Evolutionary conservation across 768 basidiomycete genomes (phyloP).

Genomic region (Tulasnella sp.): DNA sequence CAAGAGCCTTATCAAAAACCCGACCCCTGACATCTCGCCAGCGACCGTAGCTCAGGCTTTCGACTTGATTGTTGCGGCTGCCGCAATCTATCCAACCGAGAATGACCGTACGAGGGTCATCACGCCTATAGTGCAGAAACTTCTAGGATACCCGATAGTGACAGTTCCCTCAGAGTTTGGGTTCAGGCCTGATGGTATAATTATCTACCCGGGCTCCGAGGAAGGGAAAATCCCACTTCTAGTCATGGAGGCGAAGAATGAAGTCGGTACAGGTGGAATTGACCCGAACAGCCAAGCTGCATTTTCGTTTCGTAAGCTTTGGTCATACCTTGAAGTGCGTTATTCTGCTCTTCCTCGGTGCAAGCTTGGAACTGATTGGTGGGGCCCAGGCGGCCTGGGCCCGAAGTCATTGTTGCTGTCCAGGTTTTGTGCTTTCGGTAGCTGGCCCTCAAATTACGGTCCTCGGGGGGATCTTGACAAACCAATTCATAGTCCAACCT

Average conservation of each 20-base stretch:
- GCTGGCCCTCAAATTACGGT: constrained; percentile 45
- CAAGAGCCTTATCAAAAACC: too few species aligned
- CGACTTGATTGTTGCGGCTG: not conserved
- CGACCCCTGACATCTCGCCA: too few species aligned
- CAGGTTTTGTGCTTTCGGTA: constrained; percentile 43
- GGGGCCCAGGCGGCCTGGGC: constrained; percentile 11
- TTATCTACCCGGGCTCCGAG: too few species aligned
- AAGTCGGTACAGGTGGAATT: constrained; percentile 27
- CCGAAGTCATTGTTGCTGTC: constrained; percentile 40
- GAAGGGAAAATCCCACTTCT: not conserved
- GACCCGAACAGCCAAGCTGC: constrained; percentile 32
- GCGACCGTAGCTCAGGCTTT: too few species aligned
- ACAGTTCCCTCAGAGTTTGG: too few species aligned
- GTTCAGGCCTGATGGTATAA: not conserved
- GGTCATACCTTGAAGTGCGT: constrained; percentile 18
- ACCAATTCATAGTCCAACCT: constrained; percentile 42
- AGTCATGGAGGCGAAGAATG: constrained; percentile 30
- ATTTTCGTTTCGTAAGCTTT: constrained; percentile 26
- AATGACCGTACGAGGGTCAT: not conserved
- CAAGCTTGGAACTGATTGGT: not conserved
- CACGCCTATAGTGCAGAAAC: not conserved
- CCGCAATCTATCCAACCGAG: constrained; percentile 7
- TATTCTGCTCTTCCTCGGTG: not conserved
- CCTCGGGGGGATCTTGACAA: constrained; percentile 44
- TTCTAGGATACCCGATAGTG: not conserved